A percentile compares a stretch with the other conserved stretches of the same genome.
Evolutionary conservation across 1,284 basidiomycete genomes (phyloP).

Genomic region (Melampsora larici-populina): DNA sequence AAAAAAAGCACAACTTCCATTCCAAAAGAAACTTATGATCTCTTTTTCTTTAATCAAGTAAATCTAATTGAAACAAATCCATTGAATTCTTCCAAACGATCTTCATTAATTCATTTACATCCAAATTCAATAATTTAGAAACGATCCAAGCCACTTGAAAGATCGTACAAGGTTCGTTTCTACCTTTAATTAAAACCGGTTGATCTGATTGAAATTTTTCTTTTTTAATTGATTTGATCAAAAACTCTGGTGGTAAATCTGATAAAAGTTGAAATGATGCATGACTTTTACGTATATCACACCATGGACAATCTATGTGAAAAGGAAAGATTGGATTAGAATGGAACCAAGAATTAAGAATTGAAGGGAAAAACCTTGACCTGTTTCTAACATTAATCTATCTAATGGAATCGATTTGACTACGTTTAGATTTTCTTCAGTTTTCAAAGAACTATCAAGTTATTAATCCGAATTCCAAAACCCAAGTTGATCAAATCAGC

Average conservation of each 20-base stretch:
- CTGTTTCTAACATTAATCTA: slow-evolving; percentile 74
- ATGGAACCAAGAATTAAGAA: not conserved
- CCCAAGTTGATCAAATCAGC: not conserved
- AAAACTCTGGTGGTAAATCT: slow-evolving; percentile 53
- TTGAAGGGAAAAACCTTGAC: slow-evolving; percentile 53
- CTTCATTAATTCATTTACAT: slow-evolving; percentile 63
- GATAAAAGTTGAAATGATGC: slow-evolving; percentile 65
- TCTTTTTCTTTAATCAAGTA: too few species aligned
- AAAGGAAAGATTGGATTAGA: not conserved
- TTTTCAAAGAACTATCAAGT: slow-evolving; percentile 69
- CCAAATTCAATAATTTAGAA: slow-evolving; percentile 61
- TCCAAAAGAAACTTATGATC: too few species aligned
- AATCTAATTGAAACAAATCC: slow-evolving; percentile 59
- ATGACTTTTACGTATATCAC: slow-evolving; percentile 71
- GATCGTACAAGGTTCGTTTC: slow-evolving; percentile 74
- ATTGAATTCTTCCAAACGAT: slow-evolving; percentile 67
- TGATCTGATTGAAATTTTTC: slow-evolving; percentile 59
- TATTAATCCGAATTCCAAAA: not conserved
- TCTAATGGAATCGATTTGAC: slow-evolving; percentile 65
- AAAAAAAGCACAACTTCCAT: too few species aligned
- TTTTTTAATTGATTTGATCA: slow-evolving; percentile 62
- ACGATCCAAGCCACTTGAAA: slow-evolving; percentile 75
- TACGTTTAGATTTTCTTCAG: slow-evolving; percentile 66
- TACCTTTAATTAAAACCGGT: slow-evolving; percentile 70
- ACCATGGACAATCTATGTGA: slow-evolving; percentile 49